A percentile compares a stretch with the other conserved stretches of the same genome.
Conservation (phyloP, 192 early-diverging fungal genomes). For the Coemansia erecta region DNA sequence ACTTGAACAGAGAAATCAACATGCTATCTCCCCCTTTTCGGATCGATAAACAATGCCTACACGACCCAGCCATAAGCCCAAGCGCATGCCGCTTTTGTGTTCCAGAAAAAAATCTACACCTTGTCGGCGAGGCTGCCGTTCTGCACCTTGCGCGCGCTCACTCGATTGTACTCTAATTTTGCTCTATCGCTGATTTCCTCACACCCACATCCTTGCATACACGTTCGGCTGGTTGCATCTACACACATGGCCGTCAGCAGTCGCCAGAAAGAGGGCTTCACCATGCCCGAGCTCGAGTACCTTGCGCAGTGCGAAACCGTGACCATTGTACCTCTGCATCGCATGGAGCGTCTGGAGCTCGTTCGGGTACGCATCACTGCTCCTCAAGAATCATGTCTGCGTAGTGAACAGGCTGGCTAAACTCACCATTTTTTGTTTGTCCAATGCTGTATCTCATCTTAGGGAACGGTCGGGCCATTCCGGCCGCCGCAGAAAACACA, state of each 20-base stretch:
- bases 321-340: conserved; percentile 69
- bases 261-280: conserved; percentile 55
- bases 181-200: not conserved
- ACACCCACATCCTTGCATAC: not conserved
- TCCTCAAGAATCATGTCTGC: no score
- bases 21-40: not conserved
- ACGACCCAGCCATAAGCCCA: conserved; percentile 1
- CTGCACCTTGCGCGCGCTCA: not conserved
- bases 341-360: conserved; percentile 70
- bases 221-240: not conserved
- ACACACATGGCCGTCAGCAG: conserved; percentile 31
- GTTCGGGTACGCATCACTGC: conserved; percentile 56
- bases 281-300: conserved; percentile 84
- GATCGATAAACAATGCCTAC: not conserved
- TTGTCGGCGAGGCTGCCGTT: not conserved
- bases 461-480: conserved; percentile 78
- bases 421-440: not conserved
- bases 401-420: not conserved
- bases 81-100: conserved; percentile 3
- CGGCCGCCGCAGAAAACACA: conserved; percentile 70
- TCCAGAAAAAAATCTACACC: conserved; percentile 1
- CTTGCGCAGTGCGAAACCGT: conserved; percentile 77
- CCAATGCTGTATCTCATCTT: conserved; percentile 1
- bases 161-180: not conserved
- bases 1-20: not conserved